Percentiles rank a stretch among this genome's conserved stretches.
Conservation (phyloP, 306 rosid genomes). For the cucumber (Cucumis sativus) region Cucumber_9930_V3 NC_026659.2:31721501-31722000, state of each 20-base stretch:
- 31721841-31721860: background rate
- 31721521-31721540: background rate
- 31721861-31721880: background rate
- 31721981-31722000: background rate
- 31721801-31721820: no score
- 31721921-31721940: constrained; percentile 8
- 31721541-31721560: no score
- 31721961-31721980: background rate
- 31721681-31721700: no score
- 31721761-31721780: background rate
- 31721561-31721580: no score
- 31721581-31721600: no score
- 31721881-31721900: background rate
- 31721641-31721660: no score
- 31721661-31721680: no score
- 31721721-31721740: no score
- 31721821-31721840: background rate
- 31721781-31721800: background rate
- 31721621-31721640: no score
- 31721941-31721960: background rate
- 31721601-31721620: no score
- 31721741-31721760: background rate
- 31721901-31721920: background rate
- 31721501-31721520: background rate
- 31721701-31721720: no score